Evolutionary conservation across 257 asterid species (phyloP).

Genomic region (Capsicum rhomboideum): DNA sequence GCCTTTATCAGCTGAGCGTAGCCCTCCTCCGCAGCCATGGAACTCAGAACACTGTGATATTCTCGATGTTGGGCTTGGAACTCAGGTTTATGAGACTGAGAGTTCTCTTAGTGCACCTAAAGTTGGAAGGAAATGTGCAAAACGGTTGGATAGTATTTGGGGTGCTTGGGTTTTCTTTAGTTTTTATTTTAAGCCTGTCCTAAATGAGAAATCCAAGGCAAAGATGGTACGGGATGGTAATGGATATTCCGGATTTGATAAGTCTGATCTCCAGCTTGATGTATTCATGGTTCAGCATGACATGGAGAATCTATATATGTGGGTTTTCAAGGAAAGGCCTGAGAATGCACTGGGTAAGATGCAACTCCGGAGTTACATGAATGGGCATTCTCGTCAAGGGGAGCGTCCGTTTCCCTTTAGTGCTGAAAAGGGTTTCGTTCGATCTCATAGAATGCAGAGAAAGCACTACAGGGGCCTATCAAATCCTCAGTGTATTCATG

Average conservation of each 20-base stretch:
- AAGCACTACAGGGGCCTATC: slow-evolving; percentile 93
- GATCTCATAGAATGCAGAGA: slow-evolving; percentile 93
- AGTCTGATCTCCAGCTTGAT: slow-evolving; percentile 77
- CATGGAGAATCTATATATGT: slow-evolving; percentile 98
- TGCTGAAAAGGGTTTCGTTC: slow-evolving; percentile 75
- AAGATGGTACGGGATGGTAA: slow-evolving; percentile 63
- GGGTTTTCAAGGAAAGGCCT: slow-evolving; percentile 91
- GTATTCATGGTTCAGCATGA: slow-evolving; percentile 94
- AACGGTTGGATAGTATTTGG: slow-evolving; percentile 88
- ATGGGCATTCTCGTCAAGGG: slow-evolving; percentile 95
- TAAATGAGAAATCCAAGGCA: slow-evolving; percentile 75
- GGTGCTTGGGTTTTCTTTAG: slow-evolving; percentile 98
- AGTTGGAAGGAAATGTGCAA: slow-evolving; percentile 54
- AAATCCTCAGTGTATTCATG: slow-evolving; percentile 92
- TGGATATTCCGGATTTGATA: slow-evolving; percentile 75
- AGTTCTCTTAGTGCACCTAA: slow-evolving; percentile 49
- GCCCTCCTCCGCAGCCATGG: slow-evolving; percentile 76
- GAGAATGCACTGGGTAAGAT: slow-evolving; percentile 88
- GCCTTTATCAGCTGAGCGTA: slow-evolving; percentile 70
- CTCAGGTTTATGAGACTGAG: slow-evolving; percentile 62
- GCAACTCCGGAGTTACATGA: slow-evolving; percentile 96
- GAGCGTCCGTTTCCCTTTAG: slow-evolving; percentile 85
- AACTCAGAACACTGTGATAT: slow-evolving; percentile 58
- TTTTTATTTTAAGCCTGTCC: slow-evolving; percentile 81
- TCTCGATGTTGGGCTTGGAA: slow-evolving; percentile 77